A percentile compares a stretch with the other conserved stretches of the same genome.
Evolutionary conservation across 2,329 filamentous ascomycete genomes (phyloP).

Genomic region (Epichloe brachyelytri): DNA sequence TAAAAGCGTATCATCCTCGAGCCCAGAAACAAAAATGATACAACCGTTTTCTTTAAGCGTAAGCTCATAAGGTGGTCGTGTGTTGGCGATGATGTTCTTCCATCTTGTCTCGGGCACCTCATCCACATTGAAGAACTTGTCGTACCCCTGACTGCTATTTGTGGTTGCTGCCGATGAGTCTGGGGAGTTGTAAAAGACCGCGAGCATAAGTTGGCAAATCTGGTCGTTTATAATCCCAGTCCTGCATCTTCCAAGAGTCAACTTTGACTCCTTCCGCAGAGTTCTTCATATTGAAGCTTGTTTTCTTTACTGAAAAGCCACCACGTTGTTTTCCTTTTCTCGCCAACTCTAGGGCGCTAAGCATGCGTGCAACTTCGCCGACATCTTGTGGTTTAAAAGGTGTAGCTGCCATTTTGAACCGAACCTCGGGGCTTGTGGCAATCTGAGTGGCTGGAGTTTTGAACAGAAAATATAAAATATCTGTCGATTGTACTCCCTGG

Average conservation of each 20-base stretch:
- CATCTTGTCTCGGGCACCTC: constrained; percentile 77
- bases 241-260: constrained; percentile 85
- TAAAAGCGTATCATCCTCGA: constrained; percentile 77
- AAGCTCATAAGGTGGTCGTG: constrained; percentile 80
- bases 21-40: constrained; percentile 90
- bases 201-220: constrained; percentile 85
- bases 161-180: constrained; percentile 47
- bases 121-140: constrained; percentile 95
- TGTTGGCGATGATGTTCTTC: constrained; percentile 62
- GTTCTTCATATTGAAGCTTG: constrained; percentile 54
- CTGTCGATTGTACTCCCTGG: too few relatives aligned
- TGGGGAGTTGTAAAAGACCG: constrained; percentile 78
- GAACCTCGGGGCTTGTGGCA: background rate
- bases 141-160: constrained; percentile 88
- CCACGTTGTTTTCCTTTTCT: constrained; percentile 42
- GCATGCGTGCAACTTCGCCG: constrained; percentile 51
- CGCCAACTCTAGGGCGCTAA: constrained; percentile 48
- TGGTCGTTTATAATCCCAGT: constrained; percentile 88
- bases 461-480: too few relatives aligned
- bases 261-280: constrained; percentile 55
- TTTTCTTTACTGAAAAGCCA: constrained; percentile 64
- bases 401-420: constrained; percentile 17
- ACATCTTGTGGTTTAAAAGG: constrained; percentile 60
- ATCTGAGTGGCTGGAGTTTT: background rate
- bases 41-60: constrained; percentile 99